phyloP scores from a whole-genome alignment of 768 basidiomycete species.

The Rhizopogon vinicolor region DNA sequence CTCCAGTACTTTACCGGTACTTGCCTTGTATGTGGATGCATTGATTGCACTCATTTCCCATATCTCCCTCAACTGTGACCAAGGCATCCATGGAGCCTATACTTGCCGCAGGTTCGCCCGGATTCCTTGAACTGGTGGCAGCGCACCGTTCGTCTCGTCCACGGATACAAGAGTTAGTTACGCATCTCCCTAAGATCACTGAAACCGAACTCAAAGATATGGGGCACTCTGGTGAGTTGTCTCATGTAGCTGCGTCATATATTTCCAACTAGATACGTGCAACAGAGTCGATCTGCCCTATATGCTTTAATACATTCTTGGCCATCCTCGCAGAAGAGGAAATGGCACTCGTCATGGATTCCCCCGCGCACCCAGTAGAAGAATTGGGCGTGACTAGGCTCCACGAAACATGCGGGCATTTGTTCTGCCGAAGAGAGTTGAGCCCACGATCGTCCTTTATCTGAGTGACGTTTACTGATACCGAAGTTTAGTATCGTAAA shows the following conservation, averaged over 20 bases:
- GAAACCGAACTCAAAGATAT: slow-evolving; percentile 45
- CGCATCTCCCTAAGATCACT: slow-evolving; percentile 43
- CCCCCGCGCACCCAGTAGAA: slow-evolving; percentile 68
- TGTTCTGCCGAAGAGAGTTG: slow-evolving; percentile 84
- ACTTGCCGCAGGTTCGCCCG: background rate
- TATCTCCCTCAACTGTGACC: background rate
- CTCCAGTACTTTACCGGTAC: background rate
- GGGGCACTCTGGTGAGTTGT: slow-evolving; percentile 40
- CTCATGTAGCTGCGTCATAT: background rate
- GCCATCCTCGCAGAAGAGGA: slow-evolving; percentile 74
- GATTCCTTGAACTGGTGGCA: background rate
- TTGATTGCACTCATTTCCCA: background rate
- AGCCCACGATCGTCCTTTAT: slow-evolving; percentile 18
- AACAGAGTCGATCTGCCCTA: slow-evolving; percentile 67
- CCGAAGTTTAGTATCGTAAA: slow-evolving; percentile 47
- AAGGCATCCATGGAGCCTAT: background rate
- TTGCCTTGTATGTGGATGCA: background rate
- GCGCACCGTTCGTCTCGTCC: slow-evolving; percentile 16
- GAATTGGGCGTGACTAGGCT: slow-evolving; percentile 68
- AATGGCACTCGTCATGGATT: slow-evolving; percentile 69
- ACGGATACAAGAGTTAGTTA: slow-evolving; percentile 35
- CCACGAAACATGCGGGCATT: slow-evolving; percentile 50
- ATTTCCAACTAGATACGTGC: background rate
- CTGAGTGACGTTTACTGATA: slow-evolving; percentile 12
- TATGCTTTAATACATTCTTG: slow-evolving; percentile 69